A percentile compares a stretch with the other conserved stretches of the same genome.
Evolutionary conservation across 2,329 filamentous ascomycete species (phyloP).

Genomic region (Trichoderma brevicompactum): DNA sequence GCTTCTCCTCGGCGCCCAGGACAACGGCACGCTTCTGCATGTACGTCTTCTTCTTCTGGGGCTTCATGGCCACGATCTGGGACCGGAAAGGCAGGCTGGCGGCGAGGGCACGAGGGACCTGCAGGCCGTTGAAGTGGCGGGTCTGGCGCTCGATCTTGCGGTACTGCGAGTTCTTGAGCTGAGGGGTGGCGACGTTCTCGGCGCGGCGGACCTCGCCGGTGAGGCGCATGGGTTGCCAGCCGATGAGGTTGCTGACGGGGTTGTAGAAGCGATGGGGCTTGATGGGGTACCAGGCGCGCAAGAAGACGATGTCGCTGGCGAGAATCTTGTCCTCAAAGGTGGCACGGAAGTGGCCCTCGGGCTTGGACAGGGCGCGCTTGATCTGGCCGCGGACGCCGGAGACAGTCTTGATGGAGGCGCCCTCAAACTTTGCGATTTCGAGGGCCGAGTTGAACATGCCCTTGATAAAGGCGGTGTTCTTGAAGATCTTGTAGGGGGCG

Average conservation of each 20-base stretch:
- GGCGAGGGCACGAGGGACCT: conserved; percentile 78
- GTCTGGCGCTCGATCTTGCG: conserved; percentile 66
- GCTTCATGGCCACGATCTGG: conserved; percentile 81
- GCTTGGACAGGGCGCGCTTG: conserved; percentile 90
- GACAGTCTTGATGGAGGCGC: conserved; percentile 92
- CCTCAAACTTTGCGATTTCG: conserved; percentile 98
- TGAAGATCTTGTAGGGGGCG: conserved; percentile 95
- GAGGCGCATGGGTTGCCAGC: conserved; percentile 91
- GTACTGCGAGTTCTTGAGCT: conserved; percentile 85
- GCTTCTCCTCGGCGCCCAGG: conserved; percentile 82
- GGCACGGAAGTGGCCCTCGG: conserved; percentile 93
- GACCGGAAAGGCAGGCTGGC: conserved; percentile 89
- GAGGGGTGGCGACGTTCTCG: conserved; percentile 74
- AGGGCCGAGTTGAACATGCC: conserved; percentile 95
- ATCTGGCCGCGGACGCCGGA: conserved; percentile 96
- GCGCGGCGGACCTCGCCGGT: conserved; percentile 88
- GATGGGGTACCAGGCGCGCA: conserved; percentile 95
- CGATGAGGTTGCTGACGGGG: conserved; percentile 88
- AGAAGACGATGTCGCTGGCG: conserved; percentile 94
- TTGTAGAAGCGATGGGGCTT: conserved; percentile 97
- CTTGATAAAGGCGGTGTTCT: conserved; percentile 98
- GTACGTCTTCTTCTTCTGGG: conserved; percentile 82
- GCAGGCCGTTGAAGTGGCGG: conserved; percentile 78
- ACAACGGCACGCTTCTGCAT: conserved; percentile 96
- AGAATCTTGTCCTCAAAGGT: conserved; percentile 99